phyloP scores from a whole-genome alignment of 768 basidiomycete genomes.

The Nevesoporus exiguus region DNA sequence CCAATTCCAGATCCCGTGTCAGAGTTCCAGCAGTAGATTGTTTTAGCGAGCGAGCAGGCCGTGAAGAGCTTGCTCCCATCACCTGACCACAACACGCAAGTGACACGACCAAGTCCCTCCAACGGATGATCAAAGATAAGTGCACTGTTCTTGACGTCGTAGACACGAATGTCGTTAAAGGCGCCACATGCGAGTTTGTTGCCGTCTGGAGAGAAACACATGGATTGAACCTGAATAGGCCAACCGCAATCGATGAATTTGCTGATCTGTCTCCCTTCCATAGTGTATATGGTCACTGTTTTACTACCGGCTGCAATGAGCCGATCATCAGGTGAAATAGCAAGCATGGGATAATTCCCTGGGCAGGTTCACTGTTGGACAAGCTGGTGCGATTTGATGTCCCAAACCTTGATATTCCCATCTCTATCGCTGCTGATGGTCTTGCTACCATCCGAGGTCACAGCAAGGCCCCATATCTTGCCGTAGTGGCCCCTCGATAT shows the following conservation, averaged over 20 bases:
- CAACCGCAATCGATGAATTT: neutral
- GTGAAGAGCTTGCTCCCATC: constrained; percentile 13
- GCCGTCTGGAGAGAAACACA: neutral
- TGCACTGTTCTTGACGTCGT: neutral
- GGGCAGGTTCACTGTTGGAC: neutral
- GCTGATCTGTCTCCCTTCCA: neutral
- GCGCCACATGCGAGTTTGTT: constrained; percentile 4
- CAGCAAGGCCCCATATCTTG: neutral
- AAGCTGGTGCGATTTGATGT: neutral
- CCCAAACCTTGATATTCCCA: neutral
- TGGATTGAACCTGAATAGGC: neutral
- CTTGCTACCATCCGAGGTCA: neutral
- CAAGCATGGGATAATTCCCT: neutral
- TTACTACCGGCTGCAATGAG: neutral
- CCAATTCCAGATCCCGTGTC: too few species aligned
- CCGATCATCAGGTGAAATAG: constrained; percentile 4
- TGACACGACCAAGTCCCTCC: neutral
- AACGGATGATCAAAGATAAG: neutral
- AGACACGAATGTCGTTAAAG: neutral
- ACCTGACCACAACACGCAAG: constrained; percentile 8
- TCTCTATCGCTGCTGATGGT: neutral
- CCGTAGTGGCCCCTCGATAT: neutral
- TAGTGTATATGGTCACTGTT: neutral
- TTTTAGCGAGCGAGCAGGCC: neutral
- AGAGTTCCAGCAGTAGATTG: constrained; percentile 8